Conservation (phyloP, 1,284 basidiomycete genomes). For the Entoloma clypeatum region DNA sequence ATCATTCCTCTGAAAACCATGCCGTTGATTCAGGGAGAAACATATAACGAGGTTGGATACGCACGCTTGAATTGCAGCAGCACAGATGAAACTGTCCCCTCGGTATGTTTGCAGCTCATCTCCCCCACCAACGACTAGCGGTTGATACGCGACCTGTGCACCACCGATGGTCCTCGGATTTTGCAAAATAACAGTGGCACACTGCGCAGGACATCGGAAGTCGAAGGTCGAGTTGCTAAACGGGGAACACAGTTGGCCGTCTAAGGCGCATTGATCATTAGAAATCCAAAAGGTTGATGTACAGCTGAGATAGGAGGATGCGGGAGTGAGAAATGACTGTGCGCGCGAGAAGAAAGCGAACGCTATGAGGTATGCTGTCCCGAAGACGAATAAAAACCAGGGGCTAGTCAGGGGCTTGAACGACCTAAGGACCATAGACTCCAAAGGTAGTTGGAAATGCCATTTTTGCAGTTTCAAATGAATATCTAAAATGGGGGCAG, state of each 20-base stretch:
- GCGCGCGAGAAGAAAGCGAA: conserved; percentile 71
- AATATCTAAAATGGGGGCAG: conserved; percentile 51
- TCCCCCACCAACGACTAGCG: conserved; percentile 82
- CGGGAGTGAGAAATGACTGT: conserved; percentile 66
- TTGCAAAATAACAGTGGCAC: conserved; percentile 62
- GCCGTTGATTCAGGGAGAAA: conserved; percentile 10
- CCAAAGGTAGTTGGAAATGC: conserved; percentile 45
- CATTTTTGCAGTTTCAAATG: conserved; percentile 37
- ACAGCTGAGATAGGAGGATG: conserved; percentile 61
- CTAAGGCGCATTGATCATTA: conserved; percentile 73
- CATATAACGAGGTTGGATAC: conserved; percentile 24
- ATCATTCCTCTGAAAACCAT: conserved; percentile 56
- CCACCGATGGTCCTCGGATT: conserved; percentile 78
- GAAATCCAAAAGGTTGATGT: conserved; percentile 69
- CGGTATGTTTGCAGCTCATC: conserved; percentile 69
- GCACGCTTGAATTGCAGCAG: conserved; percentile 80
- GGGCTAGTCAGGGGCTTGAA: conserved; percentile 49
- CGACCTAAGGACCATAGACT: conserved; percentile 45
- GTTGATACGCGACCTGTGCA: conserved; percentile 60
- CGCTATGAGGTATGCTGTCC: conserved; percentile 63
- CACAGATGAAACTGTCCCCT: conserved; percentile 83
- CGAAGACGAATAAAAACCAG: conserved; percentile 55
- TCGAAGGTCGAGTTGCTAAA: conserved; percentile 61
- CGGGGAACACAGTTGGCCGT: conserved; percentile 67
- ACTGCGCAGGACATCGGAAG: conserved; percentile 82